Conservation (phyloP, 2,329 filamentous ascomycete genomes). For the Pleurostoma richardsiae region DNA sequence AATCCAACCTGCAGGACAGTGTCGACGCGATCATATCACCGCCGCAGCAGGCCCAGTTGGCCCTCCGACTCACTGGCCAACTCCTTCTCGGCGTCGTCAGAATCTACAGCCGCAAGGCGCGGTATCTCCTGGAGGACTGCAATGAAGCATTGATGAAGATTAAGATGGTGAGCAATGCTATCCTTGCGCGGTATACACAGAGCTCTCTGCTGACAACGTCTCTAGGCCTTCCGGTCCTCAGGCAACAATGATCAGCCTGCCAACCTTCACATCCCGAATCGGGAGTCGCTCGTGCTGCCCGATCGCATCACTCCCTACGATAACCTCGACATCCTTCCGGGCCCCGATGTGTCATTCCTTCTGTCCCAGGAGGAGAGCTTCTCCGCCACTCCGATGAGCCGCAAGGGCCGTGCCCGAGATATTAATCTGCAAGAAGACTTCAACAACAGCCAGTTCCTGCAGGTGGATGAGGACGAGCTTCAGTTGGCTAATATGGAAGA, state of each 20-base stretch:
- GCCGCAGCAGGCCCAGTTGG: slow-evolving; percentile 82
- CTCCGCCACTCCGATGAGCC: slow-evolving; percentile 46
- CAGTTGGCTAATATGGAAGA: slow-evolving; percentile 48
- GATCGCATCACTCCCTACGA: slow-evolving; percentile 93
- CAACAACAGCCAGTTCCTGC: slow-evolving; percentile 75
- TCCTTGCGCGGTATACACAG: too few relatives aligned
- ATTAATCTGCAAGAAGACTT: slow-evolving; percentile 67
- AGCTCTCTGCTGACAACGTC: too few relatives aligned
- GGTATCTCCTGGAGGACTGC: slow-evolving; percentile 94
- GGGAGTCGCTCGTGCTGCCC: slow-evolving; percentile 81
- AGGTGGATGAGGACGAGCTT: slow-evolving; percentile 51
- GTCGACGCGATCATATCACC: slow-evolving; percentile 93
- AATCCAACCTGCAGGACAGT: slow-evolving; percentile 91
- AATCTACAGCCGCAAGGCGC: slow-evolving; percentile 96
- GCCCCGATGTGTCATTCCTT: slow-evolving; percentile 82
- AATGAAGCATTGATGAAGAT: slow-evolving; percentile 97
- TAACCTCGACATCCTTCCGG: slow-evolving; percentile 68
- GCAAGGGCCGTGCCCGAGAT: slow-evolving; percentile 54
- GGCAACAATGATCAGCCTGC: slow-evolving; percentile 95
- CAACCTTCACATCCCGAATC: slow-evolving; percentile 73
- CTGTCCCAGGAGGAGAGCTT: slow-evolving; percentile 68
- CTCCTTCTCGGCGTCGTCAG: slow-evolving; percentile 90
- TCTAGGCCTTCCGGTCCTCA: slow-evolving; percentile 83
- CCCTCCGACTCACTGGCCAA: slow-evolving; percentile 88
- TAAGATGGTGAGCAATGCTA: slow-evolving; percentile 70